These are phyloP conservation scores for Cucurbita moschata DNA, from an alignment of 306 rosid species.

Conservation along the genomic window DNA sequence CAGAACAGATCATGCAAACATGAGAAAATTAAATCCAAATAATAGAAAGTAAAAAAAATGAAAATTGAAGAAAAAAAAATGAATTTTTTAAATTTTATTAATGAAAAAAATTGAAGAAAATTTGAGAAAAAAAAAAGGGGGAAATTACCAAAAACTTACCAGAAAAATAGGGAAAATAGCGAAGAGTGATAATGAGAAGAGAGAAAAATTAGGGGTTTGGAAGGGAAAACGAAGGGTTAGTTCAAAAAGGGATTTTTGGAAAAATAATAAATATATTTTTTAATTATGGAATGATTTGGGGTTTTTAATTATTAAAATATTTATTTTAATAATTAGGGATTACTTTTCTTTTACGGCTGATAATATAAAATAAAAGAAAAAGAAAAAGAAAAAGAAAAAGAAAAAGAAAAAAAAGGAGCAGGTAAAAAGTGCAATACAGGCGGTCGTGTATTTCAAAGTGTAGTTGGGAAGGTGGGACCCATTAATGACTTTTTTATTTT, in stretches of 20 bases:
- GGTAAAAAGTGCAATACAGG: slow-evolving; percentile 1
- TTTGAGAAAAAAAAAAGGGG: neutral
- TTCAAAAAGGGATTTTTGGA: neutral
- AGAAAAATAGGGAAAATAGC: slow-evolving; percentile 23
- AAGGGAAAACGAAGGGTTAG: neutral
- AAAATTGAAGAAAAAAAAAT: neutral
- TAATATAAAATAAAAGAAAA: neutral
- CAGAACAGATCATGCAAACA: slow-evolving; percentile 5
- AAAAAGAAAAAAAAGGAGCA: neutral
- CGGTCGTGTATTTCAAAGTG: neutral
- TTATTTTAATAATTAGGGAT: neutral
- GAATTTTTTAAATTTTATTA: neutral
- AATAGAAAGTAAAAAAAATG: neutral
- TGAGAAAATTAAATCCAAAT: neutral
- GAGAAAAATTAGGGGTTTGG: slow-evolving; percentile 6
- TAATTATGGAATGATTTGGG: neutral
- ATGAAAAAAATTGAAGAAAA: neutral
- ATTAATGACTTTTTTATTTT: neutral
- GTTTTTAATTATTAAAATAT: neutral
- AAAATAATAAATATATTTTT: neutral
- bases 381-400: neutral
- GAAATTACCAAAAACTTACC: slow-evolving; percentile 26
- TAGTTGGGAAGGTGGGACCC: neutral
- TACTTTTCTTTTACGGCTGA: slow-evolving; percentile 5
- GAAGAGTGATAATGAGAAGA: slow-evolving; percentile 14